Base-by-base conservation (phyloP, 1,139 yeast species). In the Debaryomyces nepalensis region DNA sequence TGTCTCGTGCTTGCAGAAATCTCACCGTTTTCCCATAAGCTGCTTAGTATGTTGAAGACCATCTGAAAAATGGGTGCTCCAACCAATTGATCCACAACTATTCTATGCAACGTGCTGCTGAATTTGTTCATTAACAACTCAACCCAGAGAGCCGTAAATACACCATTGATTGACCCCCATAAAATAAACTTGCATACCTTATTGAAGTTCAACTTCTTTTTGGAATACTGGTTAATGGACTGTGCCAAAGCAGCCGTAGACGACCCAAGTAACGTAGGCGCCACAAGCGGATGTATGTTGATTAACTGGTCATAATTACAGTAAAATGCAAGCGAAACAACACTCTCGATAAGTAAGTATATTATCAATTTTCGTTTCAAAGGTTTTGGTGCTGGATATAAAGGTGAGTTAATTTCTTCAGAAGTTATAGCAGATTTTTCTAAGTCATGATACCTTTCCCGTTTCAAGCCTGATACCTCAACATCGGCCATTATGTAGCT, bases 121-220 rank as follows among this genome's bases (percentile, higher is more conserved):
- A 76, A 53, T 8, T 57, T 60, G 1, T 48, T 41, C n/a, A 77
- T 57, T 32, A 82, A 61, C 33, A 72, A 49, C 37, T 77, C 77
- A 33, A 82, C 72, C 87, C 87, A 82, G 22, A 78, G 58, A 5
- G 75, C 77, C 2, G 84, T 77, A 43, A 81, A 61, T 20, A 71
- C 55, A 1, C 87, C 87, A 55, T 81, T 81, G 36, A 82, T 64
- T 11, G 68, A 58, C n/a, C 88, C 88, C 87, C 87, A 82, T 1
- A 75, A 57, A 46, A 72, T 55, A 51, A 82, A 82, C 52, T 82
- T 81, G 41, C 67, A 40, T 21, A 80, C 66, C 39, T 70, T 68
- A 42, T 63, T 67, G 12, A 69, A 52, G 41, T 68, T 69, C 44
- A 70, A 70, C 33, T 70, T 67, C 43, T 66, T 66, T 50, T 68